Conservation (phyloP, 2,329 filamentous ascomycete species). For the Xylaria sp. region DNA sequence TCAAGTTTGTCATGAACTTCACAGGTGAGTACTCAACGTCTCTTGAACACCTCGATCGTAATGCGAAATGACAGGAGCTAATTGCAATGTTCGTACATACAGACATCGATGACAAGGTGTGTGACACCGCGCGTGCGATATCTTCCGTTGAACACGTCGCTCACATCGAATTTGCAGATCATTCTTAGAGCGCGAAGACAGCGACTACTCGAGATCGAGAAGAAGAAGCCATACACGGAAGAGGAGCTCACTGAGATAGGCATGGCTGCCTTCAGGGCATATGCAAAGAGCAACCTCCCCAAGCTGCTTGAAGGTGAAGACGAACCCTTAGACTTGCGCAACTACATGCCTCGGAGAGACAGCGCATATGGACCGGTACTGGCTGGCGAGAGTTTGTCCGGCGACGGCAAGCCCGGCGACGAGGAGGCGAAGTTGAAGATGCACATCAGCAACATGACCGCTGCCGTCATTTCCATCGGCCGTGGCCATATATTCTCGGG, state of each 20-base stretch:
- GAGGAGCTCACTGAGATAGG: constrained; percentile 44
- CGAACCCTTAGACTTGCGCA: constrained; percentile 42
- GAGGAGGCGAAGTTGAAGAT: constrained; percentile 85
- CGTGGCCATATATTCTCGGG: constrained; percentile 48
- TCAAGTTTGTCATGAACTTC: constrained; percentile 90
- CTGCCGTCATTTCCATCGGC: constrained; percentile 46
- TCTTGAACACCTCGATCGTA: too few relatives aligned
- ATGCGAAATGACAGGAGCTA: constrained; percentile 4
- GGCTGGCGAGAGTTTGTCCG: constrained; percentile 49
- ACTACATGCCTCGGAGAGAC: constrained; percentile 47
- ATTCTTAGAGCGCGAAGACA: constrained; percentile 66
- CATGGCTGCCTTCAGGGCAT: constrained; percentile 49
- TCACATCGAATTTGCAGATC: constrained; percentile 49
- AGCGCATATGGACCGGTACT: constrained; percentile 50
- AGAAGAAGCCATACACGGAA: constrained; percentile 58
- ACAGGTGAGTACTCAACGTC: constrained; percentile 39
- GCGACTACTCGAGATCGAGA: constrained; percentile 71
- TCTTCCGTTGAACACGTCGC: constrained; percentile 48
- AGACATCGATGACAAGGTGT: constrained; percentile 70
- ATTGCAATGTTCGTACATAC: not conserved
- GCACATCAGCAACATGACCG: constrained; percentile 65
- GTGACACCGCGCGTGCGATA: constrained; percentile 55
- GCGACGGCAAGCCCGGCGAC: constrained; percentile 61
- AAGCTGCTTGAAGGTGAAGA: constrained; percentile 42
- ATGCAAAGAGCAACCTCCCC: constrained; percentile 51